A percentile compares a stretch with the other conserved stretches of the same genome.
Evolutionary conservation across 2,329 filamentous ascomycete genomes (phyloP).

Genomic region (Thielaviopsis musarum): DNA sequence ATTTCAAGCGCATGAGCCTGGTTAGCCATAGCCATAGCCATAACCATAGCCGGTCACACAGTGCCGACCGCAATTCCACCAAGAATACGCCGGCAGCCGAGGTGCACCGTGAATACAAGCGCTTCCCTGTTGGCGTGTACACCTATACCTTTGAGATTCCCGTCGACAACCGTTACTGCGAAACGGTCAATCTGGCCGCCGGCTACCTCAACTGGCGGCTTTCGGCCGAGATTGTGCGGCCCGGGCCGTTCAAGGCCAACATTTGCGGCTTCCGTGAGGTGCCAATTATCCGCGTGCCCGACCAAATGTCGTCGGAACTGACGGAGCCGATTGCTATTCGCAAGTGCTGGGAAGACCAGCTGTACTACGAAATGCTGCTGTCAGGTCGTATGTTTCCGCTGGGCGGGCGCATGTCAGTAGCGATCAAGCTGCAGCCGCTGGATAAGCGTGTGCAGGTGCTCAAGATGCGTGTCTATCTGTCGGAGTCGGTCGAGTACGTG

Average conservation of each 20-base stretch:
- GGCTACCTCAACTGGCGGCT: slow-evolving; percentile 80
- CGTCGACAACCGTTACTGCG: slow-evolving; percentile 73
- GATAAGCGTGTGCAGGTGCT: slow-evolving; percentile 79
- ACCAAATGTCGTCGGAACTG: slow-evolving; percentile 77
- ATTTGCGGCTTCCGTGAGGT: slow-evolving; percentile 70
- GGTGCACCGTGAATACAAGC: slow-evolving; percentile 58
- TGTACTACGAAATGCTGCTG: slow-evolving; percentile 92
- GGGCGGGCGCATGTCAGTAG: slow-evolving; percentile 74
- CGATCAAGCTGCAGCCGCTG: slow-evolving; percentile 81
- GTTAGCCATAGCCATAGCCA: too few relatives aligned
- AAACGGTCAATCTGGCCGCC: slow-evolving; percentile 75
- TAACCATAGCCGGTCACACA: slow-evolving; percentile 57
- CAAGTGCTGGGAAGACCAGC: slow-evolving; percentile 83
- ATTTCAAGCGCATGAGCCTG: slow-evolving; percentile 1
- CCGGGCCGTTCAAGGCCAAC: slow-evolving; percentile 81
- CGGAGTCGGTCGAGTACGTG: slow-evolving; percentile 81
- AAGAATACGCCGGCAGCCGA: slow-evolving; percentile 35
- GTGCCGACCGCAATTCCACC: slow-evolving; percentile 65
- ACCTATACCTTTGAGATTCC: slow-evolving; percentile 68
- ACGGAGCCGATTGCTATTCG: slow-evolving; percentile 89
- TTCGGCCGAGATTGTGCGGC: slow-evolving; percentile 68
- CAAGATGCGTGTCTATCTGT: slow-evolving; percentile 79
- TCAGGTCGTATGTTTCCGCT: slow-evolving; percentile 90
- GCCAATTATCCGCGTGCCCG: slow-evolving; percentile 65
- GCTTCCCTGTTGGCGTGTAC: slow-evolving; percentile 59